These are phyloP conservation scores for Xylariales sp. DNA, from an alignment of 2,329 filamentous ascomycete species.

Conservation along the genomic window DNA sequence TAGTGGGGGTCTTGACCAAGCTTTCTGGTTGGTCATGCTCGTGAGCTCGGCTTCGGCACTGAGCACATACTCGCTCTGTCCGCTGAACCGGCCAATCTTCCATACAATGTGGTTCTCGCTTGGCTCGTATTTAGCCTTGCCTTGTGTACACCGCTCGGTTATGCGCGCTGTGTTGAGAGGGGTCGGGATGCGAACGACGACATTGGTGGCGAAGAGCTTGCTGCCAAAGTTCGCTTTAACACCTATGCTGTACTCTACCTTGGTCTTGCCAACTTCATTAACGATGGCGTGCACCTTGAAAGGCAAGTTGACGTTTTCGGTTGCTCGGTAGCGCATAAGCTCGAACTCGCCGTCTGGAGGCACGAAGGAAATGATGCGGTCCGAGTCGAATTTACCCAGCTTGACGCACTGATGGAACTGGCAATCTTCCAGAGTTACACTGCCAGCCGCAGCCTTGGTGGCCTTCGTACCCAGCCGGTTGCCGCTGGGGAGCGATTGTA, in stretches of 20 bases:
- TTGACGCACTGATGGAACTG: constrained; percentile 99
- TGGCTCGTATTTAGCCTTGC: constrained; percentile 97
- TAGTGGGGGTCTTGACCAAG: constrained; percentile 90
- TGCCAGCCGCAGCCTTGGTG: constrained; percentile 91
- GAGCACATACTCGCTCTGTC: constrained; percentile 94
- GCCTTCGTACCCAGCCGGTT: constrained; percentile 80
- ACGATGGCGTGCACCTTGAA: constrained; percentile 99
- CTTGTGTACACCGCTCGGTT: constrained; percentile 87
- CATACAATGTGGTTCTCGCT: constrained; percentile 97
- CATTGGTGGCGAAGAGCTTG: constrained; percentile 96
- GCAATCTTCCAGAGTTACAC: constrained; percentile 94
- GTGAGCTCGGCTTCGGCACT: constrained; percentile 91
- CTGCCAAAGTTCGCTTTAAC: constrained; percentile 95
- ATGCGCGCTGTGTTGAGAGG: constrained; percentile 95
- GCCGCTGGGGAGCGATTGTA: constrained; percentile 64
- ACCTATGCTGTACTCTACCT: constrained; percentile 97
- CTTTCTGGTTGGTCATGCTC: constrained; percentile 97
- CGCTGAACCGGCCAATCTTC: constrained; percentile 98
- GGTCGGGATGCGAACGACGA: constrained; percentile 89
- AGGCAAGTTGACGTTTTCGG: constrained; percentile 96
- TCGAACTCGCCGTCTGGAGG: constrained; percentile 98
- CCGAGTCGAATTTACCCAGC: constrained; percentile 91
- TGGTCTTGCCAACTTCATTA: constrained; percentile 93
- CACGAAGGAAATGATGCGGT: constrained; percentile 95
- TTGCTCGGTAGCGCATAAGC: constrained; percentile 96